phyloP scores from a whole-genome alignment of 2,329 filamentous ascomycete genomes.

The Exophiala bonariae region DNA sequence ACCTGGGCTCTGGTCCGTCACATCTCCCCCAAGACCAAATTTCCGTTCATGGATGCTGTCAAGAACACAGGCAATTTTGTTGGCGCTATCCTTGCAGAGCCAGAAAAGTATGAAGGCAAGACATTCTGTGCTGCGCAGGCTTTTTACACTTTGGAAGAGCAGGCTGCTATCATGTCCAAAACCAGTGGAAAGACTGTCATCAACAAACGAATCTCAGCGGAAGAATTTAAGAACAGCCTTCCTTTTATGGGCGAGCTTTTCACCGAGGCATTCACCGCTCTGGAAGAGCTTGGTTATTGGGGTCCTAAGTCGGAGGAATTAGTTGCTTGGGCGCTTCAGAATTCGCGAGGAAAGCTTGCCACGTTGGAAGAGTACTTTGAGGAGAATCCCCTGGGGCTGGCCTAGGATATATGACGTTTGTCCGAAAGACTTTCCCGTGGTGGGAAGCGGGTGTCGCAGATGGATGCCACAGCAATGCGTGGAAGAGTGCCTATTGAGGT shows the following conservation, averaged over 20 bases:
- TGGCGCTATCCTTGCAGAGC: slow-evolving; percentile 38
- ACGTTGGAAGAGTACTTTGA: slow-evolving; percentile 39
- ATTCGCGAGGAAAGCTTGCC: slow-evolving; percentile 27
- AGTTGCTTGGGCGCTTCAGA: slow-evolving; percentile 30
- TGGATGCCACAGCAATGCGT: no score
- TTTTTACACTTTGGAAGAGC: slow-evolving; percentile 34
- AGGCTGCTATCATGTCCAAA: slow-evolving; percentile 34
- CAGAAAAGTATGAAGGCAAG: slow-evolving; percentile 37
- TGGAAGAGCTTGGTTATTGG: slow-evolving; percentile 38
- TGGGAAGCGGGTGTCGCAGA: no score
- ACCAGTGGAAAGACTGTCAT: slow-evolving; percentile 39
- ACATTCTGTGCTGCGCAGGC: slow-evolving; percentile 35
- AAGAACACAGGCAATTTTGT: slow-evolving; percentile 40
- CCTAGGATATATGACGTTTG: no score
- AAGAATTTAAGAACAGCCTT: slow-evolving; percentile 29
- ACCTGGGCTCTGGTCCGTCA: slow-evolving; percentile 29
- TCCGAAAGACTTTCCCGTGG: no score
- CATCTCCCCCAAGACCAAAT: slow-evolving; percentile 22
- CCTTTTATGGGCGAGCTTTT: slow-evolving; percentile 15
- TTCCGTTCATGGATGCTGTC: slow-evolving; percentile 37
- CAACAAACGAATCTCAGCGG: slow-evolving; percentile 30
- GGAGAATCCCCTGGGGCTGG: slow-evolving; percentile 5
- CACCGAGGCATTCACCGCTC: slow-evolving; percentile 30
- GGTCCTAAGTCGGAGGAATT: slow-evolving; percentile 33
- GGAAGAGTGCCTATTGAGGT: no score